phyloP scores from a whole-genome alignment of 768 basidiomycete species.

The Termitomyces titanicus region DNA sequence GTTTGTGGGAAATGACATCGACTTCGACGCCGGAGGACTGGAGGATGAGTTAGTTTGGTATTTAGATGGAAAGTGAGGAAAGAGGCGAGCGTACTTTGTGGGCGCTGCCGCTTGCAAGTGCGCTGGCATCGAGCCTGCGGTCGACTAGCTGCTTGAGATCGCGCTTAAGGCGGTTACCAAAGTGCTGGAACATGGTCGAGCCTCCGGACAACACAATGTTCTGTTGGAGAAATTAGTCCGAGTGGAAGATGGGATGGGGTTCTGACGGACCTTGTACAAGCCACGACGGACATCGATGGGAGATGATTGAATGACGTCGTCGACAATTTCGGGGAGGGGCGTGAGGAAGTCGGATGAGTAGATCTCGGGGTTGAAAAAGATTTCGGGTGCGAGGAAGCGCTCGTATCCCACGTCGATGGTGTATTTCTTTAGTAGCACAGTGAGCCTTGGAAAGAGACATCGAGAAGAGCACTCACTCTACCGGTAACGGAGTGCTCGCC shows the following conservation, averaged over 20 bases:
- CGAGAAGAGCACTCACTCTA: conserved; percentile 48
- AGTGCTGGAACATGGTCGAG: conserved; percentile 99
- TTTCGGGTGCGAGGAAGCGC: conserved; percentile 97
- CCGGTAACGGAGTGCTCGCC: conserved; percentile 93
- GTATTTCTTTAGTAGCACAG: conserved; percentile 67
- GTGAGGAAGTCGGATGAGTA: conserved; percentile 97
- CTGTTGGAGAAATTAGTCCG: conserved; percentile 30
- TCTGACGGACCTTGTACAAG: conserved; percentile 73
- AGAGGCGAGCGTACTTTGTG: conserved; percentile 58
- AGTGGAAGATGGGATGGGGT: not conserved
- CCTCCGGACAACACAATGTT: conserved; percentile 98
- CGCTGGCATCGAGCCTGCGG: conserved; percentile 78
- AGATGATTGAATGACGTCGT: conserved; percentile 91
- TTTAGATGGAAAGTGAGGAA: not conserved
- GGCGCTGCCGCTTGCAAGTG: conserved; percentile 65
- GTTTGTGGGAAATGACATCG: conserved; percentile 97
- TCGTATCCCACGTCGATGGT: conserved; percentile 94
- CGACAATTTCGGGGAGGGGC: conserved; percentile 93
- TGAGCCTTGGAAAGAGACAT: not conserved
- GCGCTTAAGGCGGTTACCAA: conserved; percentile 93
- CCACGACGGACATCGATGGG: conserved; percentile 98
- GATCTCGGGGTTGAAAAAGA: conserved; percentile 99
- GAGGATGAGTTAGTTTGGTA: not conserved
- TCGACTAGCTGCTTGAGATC: conserved; percentile 95
- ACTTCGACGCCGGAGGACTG: conserved; percentile 97